Conservation (phyloP, 163 green algal genomes). For the Dunaliella salina region DNA sequence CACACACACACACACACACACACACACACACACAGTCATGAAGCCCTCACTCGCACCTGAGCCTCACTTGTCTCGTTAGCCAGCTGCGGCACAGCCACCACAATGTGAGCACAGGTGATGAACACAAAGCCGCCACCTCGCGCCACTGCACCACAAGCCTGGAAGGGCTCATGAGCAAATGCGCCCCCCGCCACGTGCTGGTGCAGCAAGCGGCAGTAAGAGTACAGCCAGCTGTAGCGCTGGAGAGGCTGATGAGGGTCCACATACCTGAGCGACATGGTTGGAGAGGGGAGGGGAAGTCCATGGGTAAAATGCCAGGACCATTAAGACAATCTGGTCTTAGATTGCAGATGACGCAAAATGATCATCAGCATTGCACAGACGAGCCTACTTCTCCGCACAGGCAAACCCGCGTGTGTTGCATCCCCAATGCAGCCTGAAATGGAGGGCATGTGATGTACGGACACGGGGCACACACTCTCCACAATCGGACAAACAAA, state of each 20-base stretch:
- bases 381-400: too few relatives aligned
- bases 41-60: neutral
- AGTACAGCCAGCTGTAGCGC: slow-evolving; percentile 48
- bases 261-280: slow-evolving; percentile 21
- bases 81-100: slow-evolving; percentile 1
- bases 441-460: too few relatives aligned
- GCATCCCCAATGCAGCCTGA: too few relatives aligned
- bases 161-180: slow-evolving; percentile 25
- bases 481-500: too few relatives aligned
- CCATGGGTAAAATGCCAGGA: too few relatives aligned
- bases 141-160: slow-evolving; percentile 27
- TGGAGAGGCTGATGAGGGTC: slow-evolving; percentile 32
- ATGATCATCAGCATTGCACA: too few relatives aligned
- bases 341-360: too few relatives aligned
- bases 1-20: neutral
- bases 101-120: neutral
- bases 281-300: too few relatives aligned
- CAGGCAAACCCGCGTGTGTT: too few relatives aligned
- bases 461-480: too few relatives aligned
- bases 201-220: slow-evolving; percentile 35
- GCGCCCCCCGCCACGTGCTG: slow-evolving; percentile 9
- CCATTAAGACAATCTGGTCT: too few relatives aligned
- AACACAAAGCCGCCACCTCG: neutral
- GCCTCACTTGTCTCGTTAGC: slow-evolving; percentile 15
- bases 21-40: neutral